Conservation (phyloP, 192 early-diverging fungal species). For the Coemansia sp. region DNA sequence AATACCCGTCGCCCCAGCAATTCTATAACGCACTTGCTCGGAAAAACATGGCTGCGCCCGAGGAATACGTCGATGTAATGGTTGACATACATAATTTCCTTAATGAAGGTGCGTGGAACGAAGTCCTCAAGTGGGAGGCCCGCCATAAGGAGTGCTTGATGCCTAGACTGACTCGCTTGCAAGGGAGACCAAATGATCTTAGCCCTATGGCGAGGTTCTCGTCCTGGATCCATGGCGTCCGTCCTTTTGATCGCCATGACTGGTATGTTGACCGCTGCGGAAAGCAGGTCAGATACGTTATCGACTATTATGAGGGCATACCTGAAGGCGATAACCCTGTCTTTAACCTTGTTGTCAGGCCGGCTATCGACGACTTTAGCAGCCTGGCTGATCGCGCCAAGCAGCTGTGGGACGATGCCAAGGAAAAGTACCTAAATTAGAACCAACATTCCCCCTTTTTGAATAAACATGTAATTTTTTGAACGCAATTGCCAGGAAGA, state of each 20-base stretch:
- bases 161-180: slow-evolving; percentile 78
- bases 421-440: slow-evolving; percentile 33
- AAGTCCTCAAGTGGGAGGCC: slow-evolving; percentile 92
- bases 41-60: slow-evolving; percentile 87
- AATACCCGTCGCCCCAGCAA: slow-evolving; percentile 90
- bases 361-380: slow-evolving; percentile 81
- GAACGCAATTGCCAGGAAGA: neutral
- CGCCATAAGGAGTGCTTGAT: slow-evolving; percentile 55
- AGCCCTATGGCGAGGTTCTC: slow-evolving; percentile 69
- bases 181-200: slow-evolving; percentile 80
- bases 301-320: slow-evolving; percentile 91
- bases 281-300: slow-evolving; percentile 89
- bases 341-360: slow-evolving; percentile 94
- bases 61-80: slow-evolving; percentile 84
- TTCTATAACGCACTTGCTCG: slow-evolving; percentile 86
- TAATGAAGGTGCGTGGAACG: slow-evolving; percentile 94
- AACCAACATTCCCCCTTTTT: neutral
- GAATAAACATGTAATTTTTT: slow-evolving; percentile 13
- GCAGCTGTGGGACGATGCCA: slow-evolving; percentile 58
- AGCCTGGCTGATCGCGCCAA: slow-evolving; percentile 67
- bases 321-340: slow-evolving; percentile 76
- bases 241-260: slow-evolving; percentile 97
- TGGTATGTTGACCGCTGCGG: slow-evolving; percentile 94
- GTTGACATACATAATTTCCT: slow-evolving; percentile 98
- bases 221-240: slow-evolving; percentile 64